Base-by-base conservation (phyloP, 371 early-diverging fungal genomes). In the Rhizomucor miehei region DNA sequence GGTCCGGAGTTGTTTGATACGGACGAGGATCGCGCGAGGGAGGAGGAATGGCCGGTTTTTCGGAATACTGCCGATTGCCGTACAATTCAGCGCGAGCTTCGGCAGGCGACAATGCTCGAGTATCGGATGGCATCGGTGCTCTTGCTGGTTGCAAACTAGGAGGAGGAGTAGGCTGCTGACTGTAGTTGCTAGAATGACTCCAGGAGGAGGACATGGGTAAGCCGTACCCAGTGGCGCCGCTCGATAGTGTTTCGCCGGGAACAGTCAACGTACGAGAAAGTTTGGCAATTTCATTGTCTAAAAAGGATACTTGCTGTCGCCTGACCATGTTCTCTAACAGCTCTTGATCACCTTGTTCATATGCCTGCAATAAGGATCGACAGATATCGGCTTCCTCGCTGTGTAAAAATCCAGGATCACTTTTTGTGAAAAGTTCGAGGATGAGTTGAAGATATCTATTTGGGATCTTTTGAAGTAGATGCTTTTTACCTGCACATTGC, bases 341-440 rank as follows among this genome's bases (percentile, higher is more conserved):
- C 24, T 78, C 81, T 57, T 89, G 87, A 65, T 93, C 93, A 44
- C 86, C 80, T 35, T 79, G 71, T n/a, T 89, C 84, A 59, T 85
- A 89, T 0, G 91, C 90, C 48, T 85, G 82, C 41, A 93, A 49
- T 51, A 95, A 64, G 16, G 70, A 69, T 38, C 81, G 70, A 9
- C 88, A 84, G 35, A 88, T 74, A 0, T 75, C 72, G 1, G 87
- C 88, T 52, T 94, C 95, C 23, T 89, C 86, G 8, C 89, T 82
- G 19, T 79, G 81, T 12, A 74, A 72, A 69, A 92, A 90, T 12
- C 85, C 82, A 6, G 74, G 63, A 51, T 83, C 80, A 16, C 29
- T 77, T 62, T 41, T 56, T 40, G 20, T 6, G 13, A 13, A 54
- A 11, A 50, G 12, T 19, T 34, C 13, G 44, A 13, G 44, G 34